Evolutionary conservation across 1,284 basidiomycete genomes (phyloP).

Genomic region (Athelia sp.): DNA sequence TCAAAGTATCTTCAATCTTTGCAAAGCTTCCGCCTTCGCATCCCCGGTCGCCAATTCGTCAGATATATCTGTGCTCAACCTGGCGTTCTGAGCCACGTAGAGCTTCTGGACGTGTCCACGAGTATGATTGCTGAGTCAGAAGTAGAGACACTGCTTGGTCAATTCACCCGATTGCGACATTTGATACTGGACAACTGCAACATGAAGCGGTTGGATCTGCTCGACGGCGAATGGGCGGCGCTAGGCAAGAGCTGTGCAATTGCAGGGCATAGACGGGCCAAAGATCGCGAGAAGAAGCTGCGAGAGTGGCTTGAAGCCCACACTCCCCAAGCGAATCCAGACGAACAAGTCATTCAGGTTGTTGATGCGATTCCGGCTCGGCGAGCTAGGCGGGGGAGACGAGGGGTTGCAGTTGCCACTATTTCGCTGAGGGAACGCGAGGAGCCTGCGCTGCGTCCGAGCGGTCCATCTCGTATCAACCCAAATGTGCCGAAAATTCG

Average conservation of each 20-base stretch:
- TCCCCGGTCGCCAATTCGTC: slow-evolving; percentile 53
- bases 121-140: slow-evolving; percentile 43
- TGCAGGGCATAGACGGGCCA: slow-evolving; percentile 45
- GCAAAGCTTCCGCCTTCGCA: slow-evolving; percentile 47
- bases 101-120: slow-evolving; percentile 59
- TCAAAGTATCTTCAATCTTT: slow-evolving; percentile 39
- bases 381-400: slow-evolving; percentile 32
- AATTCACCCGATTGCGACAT: slow-evolving; percentile 38
- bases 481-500: slow-evolving; percentile 28
- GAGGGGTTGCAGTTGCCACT: slow-evolving; percentile 49
- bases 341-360: background rate
- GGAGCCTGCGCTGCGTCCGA: slow-evolving; percentile 7
- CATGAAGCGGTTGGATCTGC: slow-evolving; percentile 32
- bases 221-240: slow-evolving; percentile 45
- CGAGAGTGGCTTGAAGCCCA: slow-evolving; percentile 42
- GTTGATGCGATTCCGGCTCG: background rate
- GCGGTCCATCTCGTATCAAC: slow-evolving; percentile 2
- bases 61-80: slow-evolving; percentile 33
- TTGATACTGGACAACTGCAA: slow-evolving; percentile 52
- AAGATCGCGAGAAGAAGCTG: slow-evolving; percentile 53
- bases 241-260: slow-evolving; percentile 54
- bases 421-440: slow-evolving; percentile 43
- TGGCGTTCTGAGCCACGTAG: slow-evolving; percentile 31
- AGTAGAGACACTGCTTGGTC: slow-evolving; percentile 42
- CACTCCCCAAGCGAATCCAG: background rate